Conservation (phyloP, 768 basidiomycete species). For the Termitomyces sp. region DNA sequence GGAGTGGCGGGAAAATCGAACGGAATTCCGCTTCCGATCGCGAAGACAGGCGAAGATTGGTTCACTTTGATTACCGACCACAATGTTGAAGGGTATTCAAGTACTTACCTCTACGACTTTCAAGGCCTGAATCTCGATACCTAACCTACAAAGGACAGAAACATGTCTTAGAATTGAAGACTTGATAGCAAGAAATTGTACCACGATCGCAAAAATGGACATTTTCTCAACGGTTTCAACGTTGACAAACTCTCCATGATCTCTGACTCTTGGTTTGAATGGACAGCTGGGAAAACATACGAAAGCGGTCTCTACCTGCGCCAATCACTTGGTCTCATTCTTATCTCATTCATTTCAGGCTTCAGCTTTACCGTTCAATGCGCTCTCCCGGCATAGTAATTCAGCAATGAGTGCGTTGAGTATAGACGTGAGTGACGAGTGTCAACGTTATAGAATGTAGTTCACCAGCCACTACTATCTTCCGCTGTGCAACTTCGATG, state of each 20-base stretch:
- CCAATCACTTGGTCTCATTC: no score
- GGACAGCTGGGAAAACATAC: no score
- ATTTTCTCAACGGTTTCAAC: background rate
- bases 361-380: background rate
- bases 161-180: no score
- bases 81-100: background rate
- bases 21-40: conserved; percentile 7
- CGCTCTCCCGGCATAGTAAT: no score
- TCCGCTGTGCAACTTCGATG: no score
- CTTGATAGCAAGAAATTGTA: no score
- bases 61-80: background rate
- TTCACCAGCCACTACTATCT: no score
- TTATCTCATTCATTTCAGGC: no score
- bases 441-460: no score
- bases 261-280: background rate
- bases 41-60: background rate
- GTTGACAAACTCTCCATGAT: background rate
- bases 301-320: no score
- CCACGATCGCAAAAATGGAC: background rate
- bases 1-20: conserved; percentile 1
- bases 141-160: background rate
- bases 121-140: background rate
- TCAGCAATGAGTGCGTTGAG: no score
- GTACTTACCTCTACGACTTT: background rate
- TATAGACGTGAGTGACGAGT: no score